Base-by-base conservation (phyloP, 1,284 basidiomycete species). In the Ustilago cynodontis region DNA sequence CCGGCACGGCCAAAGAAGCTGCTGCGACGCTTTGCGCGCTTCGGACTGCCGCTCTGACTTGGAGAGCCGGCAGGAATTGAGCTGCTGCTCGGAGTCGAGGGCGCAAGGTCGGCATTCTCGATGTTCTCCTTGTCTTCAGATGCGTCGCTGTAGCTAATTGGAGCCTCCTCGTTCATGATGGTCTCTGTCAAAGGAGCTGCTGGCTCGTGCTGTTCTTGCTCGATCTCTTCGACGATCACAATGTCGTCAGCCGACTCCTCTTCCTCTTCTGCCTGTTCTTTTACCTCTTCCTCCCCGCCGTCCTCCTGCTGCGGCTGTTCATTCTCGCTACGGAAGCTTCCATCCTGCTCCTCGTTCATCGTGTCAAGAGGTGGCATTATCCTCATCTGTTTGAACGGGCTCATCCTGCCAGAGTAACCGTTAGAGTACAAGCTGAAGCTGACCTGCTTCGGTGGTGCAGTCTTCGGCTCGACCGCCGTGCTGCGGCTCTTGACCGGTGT, bases 1-100 rank as follows among this genome's bases (percentile, higher is more conserved):
- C 74, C 71, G 14, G 77, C 74, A 6, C 77, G 59, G 18, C 77
- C 77, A 39, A 77, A 75, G 71, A 79, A 79, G 64, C 77, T 77
- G 66, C 71, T 77, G 37, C 77, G 70, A 29, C 77, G 71, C 59
- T 77, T 78, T 13, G 64, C 59, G 2, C 73, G 68, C 52, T 76
- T 78, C 14, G 76, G 76, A 41, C 68, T 75, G 31, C 53, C 71
- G 26, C 59, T 72, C 51, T 65, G 63, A 56, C 54, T 59, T 24
- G 72, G 67, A 5, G 72, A 64, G 8, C 22, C 54, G 16, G 14
- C 31, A 18, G 67, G 49, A 7, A 29, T 45, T 11, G 60, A 49
- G 39, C 13, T 54, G 50, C 26, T 41, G 54, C 35, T 58, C 22
- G 53, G 16, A n/a, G 54, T 37, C 3, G 65, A 7, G 13, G 64